Percentiles rank a stretch among this genome's conserved stretches.
Evolutionary conservation across 352 stramenopile species (phyloP).

Genomic region (Phytopythium chamaehyphon): DNA sequence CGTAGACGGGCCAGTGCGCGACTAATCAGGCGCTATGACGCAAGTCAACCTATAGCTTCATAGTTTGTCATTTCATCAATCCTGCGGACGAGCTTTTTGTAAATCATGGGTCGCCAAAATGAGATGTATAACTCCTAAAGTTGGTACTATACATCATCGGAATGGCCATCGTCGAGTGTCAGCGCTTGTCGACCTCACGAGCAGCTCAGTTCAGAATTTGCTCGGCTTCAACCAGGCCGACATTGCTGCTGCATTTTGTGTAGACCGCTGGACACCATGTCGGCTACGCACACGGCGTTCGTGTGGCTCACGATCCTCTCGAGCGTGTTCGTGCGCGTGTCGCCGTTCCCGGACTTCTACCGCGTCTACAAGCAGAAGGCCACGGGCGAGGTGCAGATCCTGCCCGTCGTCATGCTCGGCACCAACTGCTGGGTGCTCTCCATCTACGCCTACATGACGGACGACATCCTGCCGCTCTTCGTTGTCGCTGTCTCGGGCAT

Average conservation of each 20-base stretch:
- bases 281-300: conserved; percentile 21
- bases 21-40: conserved; percentile 5
- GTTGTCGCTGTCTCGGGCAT: conserved; percentile 23
- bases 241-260: not conserved
- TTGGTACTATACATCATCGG: no score
- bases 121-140: no score
- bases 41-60: not conserved
- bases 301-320: conserved; percentile 63
- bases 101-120: no score
- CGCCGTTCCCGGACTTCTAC: conserved; percentile 48
- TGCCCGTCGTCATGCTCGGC: conserved; percentile 61
- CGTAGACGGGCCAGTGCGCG: not conserved
- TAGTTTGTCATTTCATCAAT: no score
- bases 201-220: not conserved
- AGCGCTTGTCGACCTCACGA: no score
- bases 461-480: conserved; percentile 30
- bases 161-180: no score
- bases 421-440: conserved; percentile 61
- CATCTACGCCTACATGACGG: conserved; percentile 41
- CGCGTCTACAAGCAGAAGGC: conserved; percentile 44
- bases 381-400: conserved; percentile 42
- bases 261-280: conserved; percentile 8
- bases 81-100: no score
- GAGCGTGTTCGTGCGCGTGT: conserved; percentile 61
- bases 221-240: not conserved